Evolutionary conservation across 768 basidiomycete genomes (phyloP), one percentile per base, ranked within the genome.

Genomic region (Russula ochroleuca): DNA sequence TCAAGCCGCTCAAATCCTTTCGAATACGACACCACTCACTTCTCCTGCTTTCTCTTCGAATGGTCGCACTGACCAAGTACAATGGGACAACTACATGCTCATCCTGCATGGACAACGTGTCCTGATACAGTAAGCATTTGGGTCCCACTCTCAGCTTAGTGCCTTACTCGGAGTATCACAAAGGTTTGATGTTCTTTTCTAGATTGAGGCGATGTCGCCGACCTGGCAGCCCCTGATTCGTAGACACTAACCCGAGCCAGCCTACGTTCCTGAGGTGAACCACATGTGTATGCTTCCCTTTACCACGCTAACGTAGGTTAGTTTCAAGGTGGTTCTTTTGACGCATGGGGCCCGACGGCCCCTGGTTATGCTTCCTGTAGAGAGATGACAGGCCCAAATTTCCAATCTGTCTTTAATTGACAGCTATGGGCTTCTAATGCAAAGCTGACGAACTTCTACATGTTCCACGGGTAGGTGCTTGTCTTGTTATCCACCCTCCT

Each of bases 391-490:
- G 88, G 88, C 3, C 76, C 86, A 1, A 79, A 86, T 69, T 92
- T 91, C 73, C 80, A 85, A 73, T 86, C 84, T 47, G 92, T 93
- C 7, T 93, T 92, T 73, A 84, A 94, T 68, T 79, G 84, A 62
- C 78, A 88, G 57, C 78, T 90, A 50, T 91, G 87, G 87, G 90
- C 91, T 11, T 81, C 82, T 54, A 93, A 92, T 73, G 88, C 84
- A 1, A 94, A 92, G 70, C 69, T 94, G 50, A 84, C 92, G 63
- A 91, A 83, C 69, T 90, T 88, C 65, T 94, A 94, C 73, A 93
- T 94, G 92, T 68, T 91, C 59, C 91, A 85, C 69, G 90, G 87
- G 87, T 87, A 71, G 31, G 64, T 59, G 15, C 38, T 9, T 33
- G 7, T 37, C 43, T 47, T 61, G 23, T 25, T 13, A 10, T 38